Evolutionary conservation across 2,329 filamentous ascomycete species (phyloP), one percentile per base, ranked within the genome.

Genomic region (Scedosporium dehoogii): DNA sequence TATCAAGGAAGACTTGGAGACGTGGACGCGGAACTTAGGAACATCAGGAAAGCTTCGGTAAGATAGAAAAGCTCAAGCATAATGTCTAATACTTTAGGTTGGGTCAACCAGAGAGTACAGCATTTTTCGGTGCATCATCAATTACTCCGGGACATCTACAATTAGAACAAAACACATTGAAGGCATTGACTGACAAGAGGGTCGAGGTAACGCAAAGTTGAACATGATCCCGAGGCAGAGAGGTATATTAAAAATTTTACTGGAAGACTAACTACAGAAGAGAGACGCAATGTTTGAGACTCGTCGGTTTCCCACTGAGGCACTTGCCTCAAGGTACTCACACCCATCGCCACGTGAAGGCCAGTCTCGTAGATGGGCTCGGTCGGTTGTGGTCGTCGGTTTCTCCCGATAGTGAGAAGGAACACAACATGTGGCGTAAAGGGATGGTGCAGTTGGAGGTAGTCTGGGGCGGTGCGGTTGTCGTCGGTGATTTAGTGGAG

Each of bases 1-100:
- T 0, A 41, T 84, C 21, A 70, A 68, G 1, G 63, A 63, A 0
- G 78, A 79, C 65, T 58, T 85, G 12, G 65, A 68, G 44, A 58
- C 14, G 9, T 73, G 69, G 68, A 56, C 73, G 4, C 56, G 60
- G 46, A 63, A 63, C 23, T 67, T 72, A n/a, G 65, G 63, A 2
- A 66, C 70, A 46, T 69, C 65, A 12, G 72, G 71, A 1, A 62
- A 14, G 12, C 41, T 62, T 7, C 25, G 27, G 16, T n/a, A 10
- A 42, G 33, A 38, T 12, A 12, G 33, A 38, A 38, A 38, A 12
- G 10, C 1, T 38, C 33, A 38, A 38, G 4, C 33, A 14, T 38
- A 38, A 38, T 38, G 10, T 38, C 10, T 12, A 38, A 38, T 38
- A 38, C 29, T 38, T 38, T 38, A 38, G 29, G 29, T 9, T 9